Evolutionary conservation across 495 filamentous ascomycete genomes (phyloP), one percentile per base, ranked within the genome.

Genomic region (Talaromyces borbonicus): DNA sequence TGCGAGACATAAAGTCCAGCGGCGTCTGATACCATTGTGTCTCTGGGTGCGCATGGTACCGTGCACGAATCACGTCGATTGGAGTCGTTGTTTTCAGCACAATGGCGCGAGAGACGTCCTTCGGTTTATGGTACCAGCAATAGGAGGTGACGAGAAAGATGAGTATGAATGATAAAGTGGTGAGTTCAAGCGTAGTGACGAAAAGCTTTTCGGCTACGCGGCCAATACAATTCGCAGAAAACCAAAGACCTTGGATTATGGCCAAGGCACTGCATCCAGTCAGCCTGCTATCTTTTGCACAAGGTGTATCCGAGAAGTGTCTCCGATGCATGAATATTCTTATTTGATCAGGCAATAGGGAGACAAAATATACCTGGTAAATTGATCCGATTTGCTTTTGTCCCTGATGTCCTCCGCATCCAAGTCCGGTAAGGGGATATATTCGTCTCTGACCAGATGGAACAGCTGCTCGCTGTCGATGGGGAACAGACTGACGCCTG

Each of bases 81-180:
- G 15, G 20, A 3, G 43, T 49, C 11, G n/a, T 26, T 14, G 35
- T 46, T 5, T 22, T 26, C 29, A 56, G 23, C 3, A 37, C 48
- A 1, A 61, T 57, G 2, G 60, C 54, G 32, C 56, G 47, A 12
- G 51, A 36, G 6, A 68, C 43, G 26, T 68, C 56, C 12, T 56
- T 47, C 1, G 70, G 68, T 35, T 74, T 73, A 19, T 60, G 14
- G 49, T 56, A 58, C 71, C 70, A 74, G 37, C 67, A 52, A 5
- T 50, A 49, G 14, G 66, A 70, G 5, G 67, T 69, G 0, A 64
- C 16, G 0, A 73, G 46, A 7, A 62, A 57, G 20, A 60, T 57
- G 1, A 72, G 11, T 5, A 67, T 61, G 40, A 70, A 70, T 1
- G 57, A 65, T 9, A 69, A 48, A 1, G 62, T 66, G 9, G 69